Evolutionary conservation across 2,329 filamentous ascomycete genomes (phyloP).

Genomic region (Aspergillus udagawae): DNA sequence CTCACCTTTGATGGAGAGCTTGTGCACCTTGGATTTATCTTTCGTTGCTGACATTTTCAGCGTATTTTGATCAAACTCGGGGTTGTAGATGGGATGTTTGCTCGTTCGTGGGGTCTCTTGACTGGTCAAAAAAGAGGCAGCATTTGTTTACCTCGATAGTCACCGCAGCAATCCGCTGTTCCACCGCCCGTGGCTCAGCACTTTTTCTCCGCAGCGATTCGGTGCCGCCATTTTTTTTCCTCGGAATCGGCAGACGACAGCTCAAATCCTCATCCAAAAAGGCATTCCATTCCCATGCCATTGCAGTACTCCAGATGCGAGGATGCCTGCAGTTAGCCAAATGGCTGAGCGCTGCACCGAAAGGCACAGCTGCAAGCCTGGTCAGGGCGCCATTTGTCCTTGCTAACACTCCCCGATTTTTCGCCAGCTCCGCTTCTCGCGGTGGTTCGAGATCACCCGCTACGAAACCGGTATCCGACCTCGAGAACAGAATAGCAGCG

Average conservation of each 20-base stretch:
- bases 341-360: constrained; percentile 42
- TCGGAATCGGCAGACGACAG: neutral
- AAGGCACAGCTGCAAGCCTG: constrained; percentile 27
- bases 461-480: constrained; percentile 39
- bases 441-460: constrained; percentile 17
- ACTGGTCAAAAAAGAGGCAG: constrained; percentile 7
- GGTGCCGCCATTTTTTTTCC: constrained; percentile 13
- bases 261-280: constrained; percentile 2
- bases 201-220: constrained; percentile 32
- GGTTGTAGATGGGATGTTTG: neutral
- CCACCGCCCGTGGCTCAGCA: constrained; percentile 20
- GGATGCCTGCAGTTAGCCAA: constrained; percentile 45
- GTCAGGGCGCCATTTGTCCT: constrained; percentile 24
- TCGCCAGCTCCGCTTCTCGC: constrained; percentile 27
- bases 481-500: constrained; percentile 54
- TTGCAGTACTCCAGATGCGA: constrained; percentile 41
- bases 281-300: constrained; percentile 24
- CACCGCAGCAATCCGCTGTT: constrained; percentile 31
- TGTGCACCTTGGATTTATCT: constrained; percentile 86
- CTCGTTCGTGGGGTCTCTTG: neutral
- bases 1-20: constrained; percentile 63
- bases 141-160: constrained; percentile 38
- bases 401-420: constrained; percentile 24
- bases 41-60: constrained; percentile 45
- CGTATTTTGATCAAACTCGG: neutral